These are phyloP conservation scores for Raffaelea arxii DNA, from an alignment of 2,329 filamentous ascomycete genomes.

Conservation along the genomic window DNA sequence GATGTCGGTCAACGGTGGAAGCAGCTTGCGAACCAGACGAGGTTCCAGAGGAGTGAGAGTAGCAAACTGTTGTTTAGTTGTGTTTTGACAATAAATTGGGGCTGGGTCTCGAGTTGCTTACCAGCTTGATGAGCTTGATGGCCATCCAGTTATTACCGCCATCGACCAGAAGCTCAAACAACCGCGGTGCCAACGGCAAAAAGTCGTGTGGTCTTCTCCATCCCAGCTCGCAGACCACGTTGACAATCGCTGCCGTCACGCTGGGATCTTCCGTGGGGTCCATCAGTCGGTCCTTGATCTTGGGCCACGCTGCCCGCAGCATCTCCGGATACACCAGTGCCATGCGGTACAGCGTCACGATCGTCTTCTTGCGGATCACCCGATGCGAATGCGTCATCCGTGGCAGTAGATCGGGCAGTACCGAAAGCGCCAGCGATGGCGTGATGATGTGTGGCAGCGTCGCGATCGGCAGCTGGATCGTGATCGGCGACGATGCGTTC, in stretches of 20 bases:
- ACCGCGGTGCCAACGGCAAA: constrained; percentile 75
- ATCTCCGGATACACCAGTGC: constrained; percentile 96
- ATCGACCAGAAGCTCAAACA: constrained; percentile 88
- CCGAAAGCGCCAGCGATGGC: constrained; percentile 80
- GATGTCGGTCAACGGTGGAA: constrained; percentile 83
- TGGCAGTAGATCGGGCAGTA: constrained; percentile 77
- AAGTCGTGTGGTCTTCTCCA: constrained; percentile 94
- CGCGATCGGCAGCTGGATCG: constrained; percentile 75
- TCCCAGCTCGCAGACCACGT: constrained; percentile 91
- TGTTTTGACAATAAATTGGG: no score
- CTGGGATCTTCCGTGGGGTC: constrained; percentile 84
- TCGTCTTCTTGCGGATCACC: constrained; percentile 85
- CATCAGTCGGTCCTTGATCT: constrained; percentile 89
- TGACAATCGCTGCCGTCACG: constrained; percentile 91
- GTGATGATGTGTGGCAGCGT: constrained; percentile 95
- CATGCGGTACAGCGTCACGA: constrained; percentile 86
- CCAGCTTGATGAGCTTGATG: constrained; percentile 96
- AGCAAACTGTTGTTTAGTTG: constrained; percentile 58
- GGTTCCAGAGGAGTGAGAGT: constrained; percentile 89
- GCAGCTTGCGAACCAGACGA: constrained; percentile 77
- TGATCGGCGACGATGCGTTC: constrained; percentile 58
- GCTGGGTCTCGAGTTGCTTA: no score
- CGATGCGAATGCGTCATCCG: constrained; percentile 79
- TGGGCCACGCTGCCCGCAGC: constrained; percentile 85
- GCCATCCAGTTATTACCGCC: constrained; percentile 99